A percentile compares a stretch with the other conserved stretches of the same genome.
Conservation (phyloP, 1,284 basidiomycete species). For the Irpex sp. region DNA sequence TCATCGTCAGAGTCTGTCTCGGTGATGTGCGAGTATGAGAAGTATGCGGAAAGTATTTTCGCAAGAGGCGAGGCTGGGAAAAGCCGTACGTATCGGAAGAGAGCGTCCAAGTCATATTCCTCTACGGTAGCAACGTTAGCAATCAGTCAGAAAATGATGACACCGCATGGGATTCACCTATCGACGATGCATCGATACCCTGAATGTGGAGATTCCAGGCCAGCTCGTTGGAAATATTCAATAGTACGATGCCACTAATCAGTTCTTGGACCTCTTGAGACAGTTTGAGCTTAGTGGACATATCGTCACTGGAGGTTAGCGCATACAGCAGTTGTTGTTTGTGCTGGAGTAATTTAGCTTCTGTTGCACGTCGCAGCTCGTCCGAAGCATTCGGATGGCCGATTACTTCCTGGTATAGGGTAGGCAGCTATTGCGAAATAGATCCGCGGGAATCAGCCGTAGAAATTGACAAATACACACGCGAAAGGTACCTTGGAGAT, state of each 20-base stretch:
- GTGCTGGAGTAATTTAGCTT: slow-evolving; percentile 66
- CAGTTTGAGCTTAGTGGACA: slow-evolving; percentile 44
- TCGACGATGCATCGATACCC: slow-evolving; percentile 63
- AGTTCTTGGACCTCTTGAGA: slow-evolving; percentile 67
- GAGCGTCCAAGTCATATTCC: slow-evolving; percentile 58
- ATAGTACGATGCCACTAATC: slow-evolving; percentile 67
- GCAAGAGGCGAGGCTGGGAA: slow-evolving; percentile 66
- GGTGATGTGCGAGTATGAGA: slow-evolving; percentile 55
- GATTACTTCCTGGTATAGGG: slow-evolving; percentile 69
- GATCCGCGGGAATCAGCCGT: slow-evolving; percentile 3
- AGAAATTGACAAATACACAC: background rate
- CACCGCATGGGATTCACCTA: slow-evolving; percentile 46
- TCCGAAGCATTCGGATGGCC: slow-evolving; percentile 77
- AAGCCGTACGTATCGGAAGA: slow-evolving; percentile 65
- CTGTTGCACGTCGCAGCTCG: slow-evolving; percentile 63
- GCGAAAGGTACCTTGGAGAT: slow-evolving; percentile 48
- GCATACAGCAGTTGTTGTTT: slow-evolving; percentile 57
- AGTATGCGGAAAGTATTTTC: slow-evolving; percentile 65
- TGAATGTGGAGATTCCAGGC: slow-evolving; percentile 84
- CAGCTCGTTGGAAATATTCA: slow-evolving; percentile 71
- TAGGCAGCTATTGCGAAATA: slow-evolving; percentile 48
- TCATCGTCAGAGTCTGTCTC: slow-evolving; percentile 34
- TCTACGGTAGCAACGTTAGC: slow-evolving; percentile 32
- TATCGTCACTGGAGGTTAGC: slow-evolving; percentile 42
- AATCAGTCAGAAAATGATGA: background rate